These are phyloP conservation scores for Cadophora luteo-olivacea DNA, from an alignment of 2,329 filamentous ascomycete species.

Conservation along the genomic window DNA sequence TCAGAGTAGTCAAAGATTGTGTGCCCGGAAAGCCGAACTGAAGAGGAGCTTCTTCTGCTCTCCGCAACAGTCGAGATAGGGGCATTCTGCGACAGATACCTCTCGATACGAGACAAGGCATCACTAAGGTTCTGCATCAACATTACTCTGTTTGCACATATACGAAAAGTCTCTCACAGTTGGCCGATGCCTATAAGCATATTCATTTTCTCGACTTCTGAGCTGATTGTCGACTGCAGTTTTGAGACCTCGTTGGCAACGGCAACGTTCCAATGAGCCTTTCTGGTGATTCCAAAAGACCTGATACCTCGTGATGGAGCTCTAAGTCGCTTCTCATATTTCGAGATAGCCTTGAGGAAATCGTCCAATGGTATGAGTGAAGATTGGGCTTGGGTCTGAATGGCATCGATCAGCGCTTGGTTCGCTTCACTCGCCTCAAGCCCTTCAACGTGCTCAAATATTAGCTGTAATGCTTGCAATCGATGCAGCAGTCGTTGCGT, in stretches of 20 bases:
- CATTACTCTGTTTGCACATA: too few species aligned
- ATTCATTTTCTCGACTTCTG: not conserved
- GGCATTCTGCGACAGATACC: not conserved
- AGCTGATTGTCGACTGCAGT: conserved; percentile 3
- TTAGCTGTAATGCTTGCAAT: not conserved
- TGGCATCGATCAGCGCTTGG: not conserved
- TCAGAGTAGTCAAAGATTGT: not conserved
- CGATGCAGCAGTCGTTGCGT: not conserved
- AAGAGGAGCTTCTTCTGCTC: not conserved
- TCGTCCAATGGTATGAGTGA: not conserved
- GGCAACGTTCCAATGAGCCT: not conserved
- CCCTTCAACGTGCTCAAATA: not conserved
- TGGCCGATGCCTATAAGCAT: not conserved
- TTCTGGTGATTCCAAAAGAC: not conserved
- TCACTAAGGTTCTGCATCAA: too few species aligned
- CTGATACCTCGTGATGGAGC: not conserved
- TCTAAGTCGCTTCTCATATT: not conserved
- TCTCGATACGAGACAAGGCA: too few species aligned
- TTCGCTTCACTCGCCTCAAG: not conserved
- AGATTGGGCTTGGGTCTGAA: not conserved
- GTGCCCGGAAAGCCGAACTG: not conserved
- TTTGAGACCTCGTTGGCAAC: not conserved
- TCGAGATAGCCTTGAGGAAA: not conserved
- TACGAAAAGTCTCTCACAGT: not conserved
- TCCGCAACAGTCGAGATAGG: not conserved